Base-by-base conservation (phyloP, 1,284 basidiomycete genomes). In the Cutaneotrichosporon cyanovorans region DNA sequence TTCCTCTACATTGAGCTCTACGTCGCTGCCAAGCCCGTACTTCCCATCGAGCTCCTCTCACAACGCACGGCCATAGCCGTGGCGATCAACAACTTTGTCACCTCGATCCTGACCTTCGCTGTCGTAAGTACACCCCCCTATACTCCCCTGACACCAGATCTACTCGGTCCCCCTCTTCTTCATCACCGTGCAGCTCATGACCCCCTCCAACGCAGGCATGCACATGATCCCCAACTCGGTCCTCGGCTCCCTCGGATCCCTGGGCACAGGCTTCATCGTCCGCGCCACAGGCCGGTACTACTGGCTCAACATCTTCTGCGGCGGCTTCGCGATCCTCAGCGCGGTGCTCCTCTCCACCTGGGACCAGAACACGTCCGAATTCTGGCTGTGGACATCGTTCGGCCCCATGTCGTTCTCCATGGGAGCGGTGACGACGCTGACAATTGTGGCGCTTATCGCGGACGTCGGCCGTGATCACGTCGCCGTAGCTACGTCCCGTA, bases 141-240 rank as follows among this genome's bases (percentile, higher is more conserved):
- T 51, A 20, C 8, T 30, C 21, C 19, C 22, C 32, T 41, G 36
- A 37, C 36, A 12, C 32, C 56, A 89, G 87, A 74, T 91, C 30
- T 92, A 91, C 71, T 87, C 87, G 60, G 76, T 87, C 23, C 88
- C 88, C 16, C 69, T 91, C 66, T 91, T 87, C 73, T 92, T 88
- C 61, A 83, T 85, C 49, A 83, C 87, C n/a, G 90, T 91, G 37
- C 79, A 80, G 53, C 74, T 88, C 48, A 76, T 80, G 58, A 80
- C 81, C 12, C 78, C 89, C 15, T 79, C 83, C 28, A 74, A 77
- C 51, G 79, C 87, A 43, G 87, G 87, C 80, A 46, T 85, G 16
- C 90, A 90, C 73, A 71, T 95, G 30, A 76, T 95, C 39, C 90
- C 90, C 22, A 87, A 90, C 73, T 87, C 87, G 40, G 80, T 90